Evolutionary conservation across 768 basidiomycete species (phyloP).

Genomic region (Boletus fagicola): DNA sequence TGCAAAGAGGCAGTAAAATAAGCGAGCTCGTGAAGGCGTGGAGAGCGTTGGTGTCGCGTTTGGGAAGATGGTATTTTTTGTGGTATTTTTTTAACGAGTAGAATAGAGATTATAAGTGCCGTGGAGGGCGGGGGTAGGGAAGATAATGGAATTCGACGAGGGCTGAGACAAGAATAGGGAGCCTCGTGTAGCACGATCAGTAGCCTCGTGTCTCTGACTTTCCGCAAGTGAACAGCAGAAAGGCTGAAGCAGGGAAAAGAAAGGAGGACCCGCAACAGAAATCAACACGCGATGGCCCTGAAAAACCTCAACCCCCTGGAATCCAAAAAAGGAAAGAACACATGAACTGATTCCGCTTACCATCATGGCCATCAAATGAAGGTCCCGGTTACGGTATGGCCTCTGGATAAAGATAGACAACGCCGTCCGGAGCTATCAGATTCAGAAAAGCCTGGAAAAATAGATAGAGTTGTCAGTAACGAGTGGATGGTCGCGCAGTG

Average conservation of each 20-base stretch:
- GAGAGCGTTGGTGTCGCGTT: conserved; percentile 36
- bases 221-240: conserved; percentile 35
- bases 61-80: conserved; percentile 17
- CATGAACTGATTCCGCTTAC: conserved; percentile 27
- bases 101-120: conserved; percentile 18
- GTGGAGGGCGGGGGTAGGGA: conserved; percentile 21
- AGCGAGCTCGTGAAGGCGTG: conserved; percentile 29
- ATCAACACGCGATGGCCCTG: conserved; percentile 33
- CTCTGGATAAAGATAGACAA: background rate
- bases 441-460: background rate
- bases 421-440: background rate
- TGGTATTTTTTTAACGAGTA: conserved; percentile 18
- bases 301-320: conserved; percentile 33
- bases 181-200: conserved; percentile 47
- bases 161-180: conserved; percentile 28
- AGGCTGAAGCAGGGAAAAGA: conserved; percentile 25
- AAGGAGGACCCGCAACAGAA: conserved; percentile 16
- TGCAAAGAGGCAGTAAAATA: conserved; percentile 32
- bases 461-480: conserved; percentile 7
- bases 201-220: conserved; percentile 52
- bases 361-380: conserved; percentile 29
- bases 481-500: background rate
- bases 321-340: conserved; percentile 30
- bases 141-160: conserved; percentile 17
- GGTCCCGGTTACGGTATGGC: conserved; percentile 13